phyloP scores from a whole-genome alignment of 2,329 filamentous ascomycete genomes.

The Phoma sp. region DNA sequence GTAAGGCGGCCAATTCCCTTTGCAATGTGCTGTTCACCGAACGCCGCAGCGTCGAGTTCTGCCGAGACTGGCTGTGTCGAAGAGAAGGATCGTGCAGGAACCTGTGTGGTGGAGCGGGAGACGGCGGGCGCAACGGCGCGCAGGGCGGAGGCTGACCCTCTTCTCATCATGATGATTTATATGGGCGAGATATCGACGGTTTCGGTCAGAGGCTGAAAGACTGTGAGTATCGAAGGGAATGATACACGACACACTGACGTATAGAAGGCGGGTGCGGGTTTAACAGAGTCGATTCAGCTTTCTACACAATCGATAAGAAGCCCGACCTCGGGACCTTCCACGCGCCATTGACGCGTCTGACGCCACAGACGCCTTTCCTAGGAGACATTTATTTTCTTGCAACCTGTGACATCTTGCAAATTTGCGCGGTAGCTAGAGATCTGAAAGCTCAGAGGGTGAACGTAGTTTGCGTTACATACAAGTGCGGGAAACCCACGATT shows the following conservation, averaged over 20 bases:
- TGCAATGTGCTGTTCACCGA: constrained; percentile 39
- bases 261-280: neutral
- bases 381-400: neutral
- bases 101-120: constrained; percentile 7
- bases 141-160: constrained; percentile 16
- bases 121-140: constrained; percentile 23
- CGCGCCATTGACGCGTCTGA: constrained; percentile 15
- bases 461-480: neutral
- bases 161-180: constrained; percentile 15
- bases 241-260: neutral
- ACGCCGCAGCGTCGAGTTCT: constrained; percentile 31
- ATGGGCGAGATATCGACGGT: no score
- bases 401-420: neutral
- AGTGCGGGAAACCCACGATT: no score
- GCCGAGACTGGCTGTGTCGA: constrained; percentile 19
- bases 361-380: constrained; percentile 10
- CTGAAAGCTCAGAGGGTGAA: neutral
- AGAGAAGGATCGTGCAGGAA: constrained; percentile 25
- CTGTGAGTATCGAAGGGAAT: neutral
- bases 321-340: constrained; percentile 7
- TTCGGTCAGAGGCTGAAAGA: neutral
- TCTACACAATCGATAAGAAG: constrained; percentile 7
- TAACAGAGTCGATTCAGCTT: neutral
- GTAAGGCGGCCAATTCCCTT: constrained; percentile 39
- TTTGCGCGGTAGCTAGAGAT: neutral